phyloP scores from a whole-genome alignment of 2,329 filamentous ascomycete genomes.

The Pyricularia grisea region DNA sequence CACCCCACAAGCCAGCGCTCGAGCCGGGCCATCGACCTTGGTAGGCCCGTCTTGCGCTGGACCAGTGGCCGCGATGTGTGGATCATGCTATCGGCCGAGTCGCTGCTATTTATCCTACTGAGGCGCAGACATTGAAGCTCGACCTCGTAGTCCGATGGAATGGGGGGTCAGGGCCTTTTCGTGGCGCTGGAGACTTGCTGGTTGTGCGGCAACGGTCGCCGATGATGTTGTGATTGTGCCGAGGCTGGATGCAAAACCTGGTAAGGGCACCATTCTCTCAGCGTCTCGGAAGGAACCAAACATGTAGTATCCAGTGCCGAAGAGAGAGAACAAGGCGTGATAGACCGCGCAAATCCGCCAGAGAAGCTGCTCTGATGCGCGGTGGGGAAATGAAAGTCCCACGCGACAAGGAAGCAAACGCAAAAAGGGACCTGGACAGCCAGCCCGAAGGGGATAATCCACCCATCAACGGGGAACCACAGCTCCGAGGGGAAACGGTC shows the following conservation, averaged over 20 bases:
- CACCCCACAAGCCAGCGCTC: slow-evolving; percentile 2
- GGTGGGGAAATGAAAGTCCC: slow-evolving; percentile 19
- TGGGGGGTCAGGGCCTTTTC: no score
- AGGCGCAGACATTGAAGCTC: no score
- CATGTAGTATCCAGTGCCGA: slow-evolving; percentile 3
- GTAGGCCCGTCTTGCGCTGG: not conserved
- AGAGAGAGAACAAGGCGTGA: slow-evolving; percentile 8
- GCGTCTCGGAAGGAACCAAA: not conserved
- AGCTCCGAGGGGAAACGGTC: slow-evolving; percentile 16
- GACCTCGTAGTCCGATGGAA: no score
- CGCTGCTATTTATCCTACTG: not conserved
- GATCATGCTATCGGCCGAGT: no score
- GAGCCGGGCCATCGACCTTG: not conserved
- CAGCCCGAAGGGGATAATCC: slow-evolving; percentile 4
- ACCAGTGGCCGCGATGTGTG: not conserved
- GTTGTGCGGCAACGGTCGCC: no score
- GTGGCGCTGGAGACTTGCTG: no score
- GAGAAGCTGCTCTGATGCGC: slow-evolving; percentile 9
- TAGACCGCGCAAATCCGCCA: slow-evolving; percentile 14
- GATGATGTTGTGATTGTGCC: no score
- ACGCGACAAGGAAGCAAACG: slow-evolving; percentile 13
- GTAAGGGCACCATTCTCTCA: not conserved
- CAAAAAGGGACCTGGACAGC: slow-evolving; percentile 10
- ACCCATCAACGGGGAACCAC: slow-evolving; percentile 8
- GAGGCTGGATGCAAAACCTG: not conserved